Conservation (phyloP, 148 eudicot genomes). For the Pharnaceum exiguum region DNA sequence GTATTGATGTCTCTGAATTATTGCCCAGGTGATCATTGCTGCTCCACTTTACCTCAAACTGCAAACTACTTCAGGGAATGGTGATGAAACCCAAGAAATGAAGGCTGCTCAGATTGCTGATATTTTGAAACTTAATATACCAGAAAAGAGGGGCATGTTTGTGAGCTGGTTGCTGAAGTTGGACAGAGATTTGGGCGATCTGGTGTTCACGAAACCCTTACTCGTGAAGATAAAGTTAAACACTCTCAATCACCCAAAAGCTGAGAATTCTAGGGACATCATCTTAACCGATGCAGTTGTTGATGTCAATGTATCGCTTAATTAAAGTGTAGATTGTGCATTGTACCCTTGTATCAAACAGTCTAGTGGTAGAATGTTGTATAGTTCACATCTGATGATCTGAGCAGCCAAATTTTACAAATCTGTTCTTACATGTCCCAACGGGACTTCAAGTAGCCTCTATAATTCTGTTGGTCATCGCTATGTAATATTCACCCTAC, state of each 20-base stretch:
- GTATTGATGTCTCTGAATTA: background rate
- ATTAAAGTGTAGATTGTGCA: no score
- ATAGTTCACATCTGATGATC: no score
- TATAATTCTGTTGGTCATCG: no score
- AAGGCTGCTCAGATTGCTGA: conserved; percentile 54
- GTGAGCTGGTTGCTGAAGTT: conserved; percentile 37
- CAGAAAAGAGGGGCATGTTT: conserved; percentile 31
- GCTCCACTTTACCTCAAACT: conserved; percentile 74
- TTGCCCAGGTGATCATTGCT: conserved; percentile 52
- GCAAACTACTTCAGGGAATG: conserved; percentile 23
- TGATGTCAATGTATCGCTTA: conserved; percentile 54
- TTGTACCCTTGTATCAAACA: no score
- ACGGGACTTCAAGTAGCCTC: no score
- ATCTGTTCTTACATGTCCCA: no score
- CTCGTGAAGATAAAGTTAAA: conserved; percentile 56
- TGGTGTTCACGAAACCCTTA: conserved; percentile 60
- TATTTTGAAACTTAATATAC: conserved; percentile 32
- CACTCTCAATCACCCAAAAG: conserved; percentile 58
- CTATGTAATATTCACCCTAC: no score
- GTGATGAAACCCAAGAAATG: conserved; percentile 26
- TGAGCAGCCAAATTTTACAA: no score
- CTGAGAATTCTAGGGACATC: conserved; percentile 45
- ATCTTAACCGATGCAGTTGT: conserved; percentile 61
- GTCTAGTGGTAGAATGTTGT: no score
- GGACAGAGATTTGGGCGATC: conserved; percentile 45